Evolutionary conservation across 2,329 filamentous ascomycete genomes (phyloP).

Genomic region (Aspergillus viridinutans): DNA sequence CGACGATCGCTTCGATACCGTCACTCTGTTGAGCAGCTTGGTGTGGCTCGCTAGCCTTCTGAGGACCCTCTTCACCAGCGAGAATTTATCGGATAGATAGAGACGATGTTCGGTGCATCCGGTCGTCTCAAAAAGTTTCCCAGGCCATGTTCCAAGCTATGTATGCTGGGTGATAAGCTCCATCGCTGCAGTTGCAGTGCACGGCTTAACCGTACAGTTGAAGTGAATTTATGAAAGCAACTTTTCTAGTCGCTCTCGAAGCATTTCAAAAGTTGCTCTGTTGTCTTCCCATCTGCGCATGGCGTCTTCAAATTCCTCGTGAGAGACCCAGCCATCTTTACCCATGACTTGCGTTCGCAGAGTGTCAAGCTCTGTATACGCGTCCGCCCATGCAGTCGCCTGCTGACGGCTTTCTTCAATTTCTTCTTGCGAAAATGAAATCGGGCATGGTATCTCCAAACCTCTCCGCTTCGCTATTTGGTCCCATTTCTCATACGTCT

Average conservation of each 20-base stretch:
- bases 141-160: no score
- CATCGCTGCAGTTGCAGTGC: no score
- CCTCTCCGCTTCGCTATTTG: slow-evolving; percentile 9
- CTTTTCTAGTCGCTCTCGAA: slow-evolving; percentile 3
- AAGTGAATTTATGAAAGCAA: no score
- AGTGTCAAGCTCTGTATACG: slow-evolving; percentile 15
- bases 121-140: no score
- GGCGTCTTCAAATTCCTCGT: slow-evolving; percentile 19
- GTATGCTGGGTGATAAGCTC: no score
- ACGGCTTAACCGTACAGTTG: no score
- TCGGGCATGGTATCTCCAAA: slow-evolving; percentile 12
- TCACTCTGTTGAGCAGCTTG: no score
- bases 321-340: slow-evolving; percentile 26
- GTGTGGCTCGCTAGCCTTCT: no score
- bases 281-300: slow-evolving; percentile 12
- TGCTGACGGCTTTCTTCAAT: slow-evolving; percentile 13
- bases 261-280: slow-evolving; percentile 2
- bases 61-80: no score
- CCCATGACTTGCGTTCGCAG: slow-evolving; percentile 13
- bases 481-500: slow-evolving; percentile 23
- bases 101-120: no score
- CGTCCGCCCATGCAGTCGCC: slow-evolving; percentile 17
- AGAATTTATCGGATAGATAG: no score
- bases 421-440: slow-evolving; percentile 16
- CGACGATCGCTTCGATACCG: no score